Evolutionary conservation across 495 filamentous ascomycete species (phyloP), one percentile per base, ranked within the genome.

Genomic region (Elaphomyces granulatus): DNA sequence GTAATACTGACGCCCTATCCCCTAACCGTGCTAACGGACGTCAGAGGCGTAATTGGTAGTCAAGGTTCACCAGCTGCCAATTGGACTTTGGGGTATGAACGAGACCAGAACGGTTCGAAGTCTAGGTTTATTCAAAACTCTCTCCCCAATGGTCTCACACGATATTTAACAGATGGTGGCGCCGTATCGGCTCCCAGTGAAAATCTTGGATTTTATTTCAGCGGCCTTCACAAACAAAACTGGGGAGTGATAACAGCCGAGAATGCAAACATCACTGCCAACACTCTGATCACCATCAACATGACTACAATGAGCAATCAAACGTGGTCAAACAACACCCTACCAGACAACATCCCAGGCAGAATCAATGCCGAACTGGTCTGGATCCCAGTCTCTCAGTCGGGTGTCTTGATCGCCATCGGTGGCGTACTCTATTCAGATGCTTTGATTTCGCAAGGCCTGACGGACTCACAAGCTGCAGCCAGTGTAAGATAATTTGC

Each of bases 141-240:
- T 15, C 56, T 73, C 0, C 55, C 67, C 3, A 32, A 45, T 10
- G 47, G 41, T n/a, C 39, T 77, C 18, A 78, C 68, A 4, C 64
- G 70, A 41, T 78, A 74, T 52, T 43, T 80, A 15, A 64, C 72
- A 14, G 66, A 64, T 44, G 76, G 76, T 20, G 76, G 60, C 8
- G 64, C 60, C 2, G 72, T 65, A 8, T 74, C 59, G 36, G 72
- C 70, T 16, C 74, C 76, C 1, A 77, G 75, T 1, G 75, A 80
- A 52, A 76, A 79, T 44, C 66, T 66, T 38, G 73, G 66, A 1
- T 80, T 71, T 61, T 76, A 78, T 45, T 80, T 80, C 46, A 64
- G 68, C 0, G 76, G 76, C 1, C 53, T 68, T 53, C 61, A 55
- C 20, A 56, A 66, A 6, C 37, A 45, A 9, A 51, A 40, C 33